Evolutionary conservation across 495 filamentous ascomycete species (phyloP).

Genomic region (Friedmanniomyces simplex): DNA sequence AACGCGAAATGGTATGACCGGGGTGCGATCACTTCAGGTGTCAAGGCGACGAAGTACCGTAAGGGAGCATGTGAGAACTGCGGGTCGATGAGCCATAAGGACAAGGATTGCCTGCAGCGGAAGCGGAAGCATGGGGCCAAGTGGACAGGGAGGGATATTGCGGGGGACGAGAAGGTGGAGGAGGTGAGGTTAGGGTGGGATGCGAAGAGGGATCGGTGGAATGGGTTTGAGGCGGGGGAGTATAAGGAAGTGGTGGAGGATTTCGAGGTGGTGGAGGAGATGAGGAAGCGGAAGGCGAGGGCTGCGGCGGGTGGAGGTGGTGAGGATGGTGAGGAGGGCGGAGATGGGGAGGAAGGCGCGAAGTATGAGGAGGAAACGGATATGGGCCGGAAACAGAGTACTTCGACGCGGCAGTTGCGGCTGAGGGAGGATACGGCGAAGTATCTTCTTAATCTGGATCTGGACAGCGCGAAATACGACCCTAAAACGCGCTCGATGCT

Average conservation of each 20-base stretch:
- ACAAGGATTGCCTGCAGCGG: slow-evolving; percentile 82
- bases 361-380: slow-evolving; percentile 96
- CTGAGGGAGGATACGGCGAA: slow-evolving; percentile 98
- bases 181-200: slow-evolving; percentile 86
- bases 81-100: slow-evolving; percentile 91
- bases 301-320: slow-evolving; percentile 30
- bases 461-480: slow-evolving; percentile 96
- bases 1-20: slow-evolving; percentile 85
- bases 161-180: slow-evolving; percentile 82
- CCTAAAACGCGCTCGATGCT: slow-evolving; percentile 94
- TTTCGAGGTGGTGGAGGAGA: slow-evolving; percentile 72
- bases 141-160: slow-evolving; percentile 87
- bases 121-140: slow-evolving; percentile 84
- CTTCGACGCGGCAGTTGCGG: slow-evolving; percentile 78
- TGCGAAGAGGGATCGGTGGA: slow-evolving; percentile 97
- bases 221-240: slow-evolving; percentile 84
- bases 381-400: slow-evolving; percentile 84
- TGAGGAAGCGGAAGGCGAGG: slow-evolving; percentile 49
- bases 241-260: slow-evolving; percentile 78
- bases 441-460: slow-evolving; percentile 86
- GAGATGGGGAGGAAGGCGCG: slow-evolving; percentile 51
- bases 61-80: slow-evolving; percentile 98
- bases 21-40: slow-evolving; percentile 50
- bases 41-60: slow-evolving; percentile 88
- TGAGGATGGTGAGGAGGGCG: slow-evolving; percentile 32